Evolutionary conservation across 2,329 filamentous ascomycete genomes (phyloP), one percentile per base, ranked within the genome.

Genomic region (Colletotrichum chlorophyti): DNA sequence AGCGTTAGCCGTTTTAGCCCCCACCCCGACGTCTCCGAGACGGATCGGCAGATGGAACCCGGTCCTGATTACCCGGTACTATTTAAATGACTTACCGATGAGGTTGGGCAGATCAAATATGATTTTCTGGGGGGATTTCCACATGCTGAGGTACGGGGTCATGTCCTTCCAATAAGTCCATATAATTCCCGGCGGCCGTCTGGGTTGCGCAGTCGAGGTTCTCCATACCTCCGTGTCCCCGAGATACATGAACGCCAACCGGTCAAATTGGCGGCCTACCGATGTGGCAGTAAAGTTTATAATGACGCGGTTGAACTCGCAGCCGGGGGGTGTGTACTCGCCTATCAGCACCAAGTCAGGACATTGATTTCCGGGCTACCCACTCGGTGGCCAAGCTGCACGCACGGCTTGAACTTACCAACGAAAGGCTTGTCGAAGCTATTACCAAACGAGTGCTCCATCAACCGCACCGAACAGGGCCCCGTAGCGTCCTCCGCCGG

Each of bases 131-230:
- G 83, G 80, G 43, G 80, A 65, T 62, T 83, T 85, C 84, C 91
- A 93, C 11, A 95, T 75, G 4, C 83, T 79, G 14, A 88, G 74
- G 68, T 87, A 93, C 50, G 83, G 80, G 2, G 88, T 90, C 84
- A 93, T 86, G 69, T 96, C 91, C 72, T 94, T 95, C 52, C 87
- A 76, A 68, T 91, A 92, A 1, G 83, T 86, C 89, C 90, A 94
- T 40, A 82, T 76, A 61, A 95, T 93, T 6, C 91, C 91, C 19
- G 80, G 80, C 5, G 75, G 65, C 4, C 66, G 64, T 0, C 86
- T 91, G 1, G 91, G 91, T 74, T 96, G 90, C 4, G 91, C 90
- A 1, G 91, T 96, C 5, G 90, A 93, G 2, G 91, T 93, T 21
- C 91, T 81, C 79, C 90, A 95, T n/a, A 96, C 81, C 70, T 96